Evolutionary conservation across 192 early-diverging fungal species (phyloP), one percentile per base, ranked within the genome.

Genomic region (Backusella westeae): DNA sequence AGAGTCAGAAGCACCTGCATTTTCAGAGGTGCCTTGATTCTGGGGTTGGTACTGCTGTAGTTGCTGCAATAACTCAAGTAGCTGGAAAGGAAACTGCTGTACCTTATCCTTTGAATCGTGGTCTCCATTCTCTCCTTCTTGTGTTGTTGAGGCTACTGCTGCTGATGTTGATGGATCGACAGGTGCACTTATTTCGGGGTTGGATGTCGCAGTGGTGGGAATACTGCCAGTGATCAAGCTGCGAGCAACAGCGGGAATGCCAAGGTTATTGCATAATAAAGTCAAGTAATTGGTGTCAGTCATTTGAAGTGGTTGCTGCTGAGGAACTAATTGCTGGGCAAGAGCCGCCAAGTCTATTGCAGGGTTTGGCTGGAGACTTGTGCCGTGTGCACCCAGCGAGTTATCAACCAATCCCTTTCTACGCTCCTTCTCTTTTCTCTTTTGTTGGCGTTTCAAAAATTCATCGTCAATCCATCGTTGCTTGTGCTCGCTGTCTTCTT

Each of bases 401-500:
- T 78, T 77, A 56, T 82, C 78, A 8, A 82, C 81, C 1, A 72
- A 71, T 17, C 76, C 75, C 66, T 82, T 82, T 67, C 82, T 77
- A 49, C 86, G 81, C 26, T 92, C 91, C 82, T 93, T 93, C 23
- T 90, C 89, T 72, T 86, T 84, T 36, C 92, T 85, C 23, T 89
- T 84, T 77, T 83, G 73, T 77, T 89, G 90, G 23, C 92, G 85
- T 53, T 90, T 88, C 41, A 81, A 84, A 85, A 93, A 93, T 83
- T 93, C 92, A 69, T 92, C 92, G 39, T 89, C 88, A 17, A 91
- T 85, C 92, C 92, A 93, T 34, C 84, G 80, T 9, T 80, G 79
- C 79, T 93, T 93, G 63, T 82, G 85, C 8, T 84, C 86, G 29
- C 87, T 88, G 9, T 86, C 71, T 4, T 75, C 78, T 34, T 86